phyloP scores from a whole-genome alignment of 805 yeast species.

The Yueomyces sp. region DNA sequence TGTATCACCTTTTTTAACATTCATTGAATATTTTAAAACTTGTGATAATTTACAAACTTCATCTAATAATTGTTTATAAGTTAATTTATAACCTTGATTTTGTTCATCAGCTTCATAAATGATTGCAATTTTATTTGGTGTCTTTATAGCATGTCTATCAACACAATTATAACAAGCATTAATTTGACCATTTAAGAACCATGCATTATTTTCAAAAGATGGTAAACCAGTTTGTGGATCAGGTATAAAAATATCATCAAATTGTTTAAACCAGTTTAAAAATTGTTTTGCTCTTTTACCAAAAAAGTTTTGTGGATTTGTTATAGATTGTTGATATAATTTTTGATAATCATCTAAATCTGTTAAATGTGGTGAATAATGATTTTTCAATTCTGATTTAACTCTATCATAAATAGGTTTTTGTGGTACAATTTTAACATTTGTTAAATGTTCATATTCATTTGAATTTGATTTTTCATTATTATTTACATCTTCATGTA shows the following conservation, averaged over 20 bases:
- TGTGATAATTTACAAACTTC: constrained; percentile 82
- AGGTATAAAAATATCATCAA: constrained; percentile 36
- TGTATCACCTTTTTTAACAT: constrained; percentile 87
- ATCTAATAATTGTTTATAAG: constrained; percentile 76
- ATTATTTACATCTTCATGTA: constrained; percentile 1
- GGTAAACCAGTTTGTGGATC: constrained; percentile 24
- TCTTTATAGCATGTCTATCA: constrained; percentile 84
- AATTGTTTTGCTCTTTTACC: constrained; percentile 62
- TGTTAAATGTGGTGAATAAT: constrained; percentile 41
- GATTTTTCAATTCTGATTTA: constrained; percentile 10
- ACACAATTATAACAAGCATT: constrained; percentile 91
- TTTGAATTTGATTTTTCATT: neutral
- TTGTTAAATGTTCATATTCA: constrained; percentile 19
- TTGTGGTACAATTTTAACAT: constrained; percentile 12
- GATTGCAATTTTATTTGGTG: constrained; percentile 73
- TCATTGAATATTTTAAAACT: constrained; percentile 63
- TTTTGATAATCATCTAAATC: constrained; percentile 54
- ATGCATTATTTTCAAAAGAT: constrained; percentile 40
- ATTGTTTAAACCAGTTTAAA: constrained; percentile 71
- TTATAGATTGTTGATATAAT: constrained; percentile 61
- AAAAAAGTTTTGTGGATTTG: constrained; percentile 70
- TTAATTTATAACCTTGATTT: constrained; percentile 53
- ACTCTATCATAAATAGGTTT: constrained; percentile 11
- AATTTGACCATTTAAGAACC: constrained; percentile 75
- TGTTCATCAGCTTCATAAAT: constrained; percentile 93